Evolutionary conservation across 2,329 filamentous ascomycete genomes (phyloP), one percentile per base, ranked within the genome.

Genomic region (Stachybotrys chlorohalonatus): DNA sequence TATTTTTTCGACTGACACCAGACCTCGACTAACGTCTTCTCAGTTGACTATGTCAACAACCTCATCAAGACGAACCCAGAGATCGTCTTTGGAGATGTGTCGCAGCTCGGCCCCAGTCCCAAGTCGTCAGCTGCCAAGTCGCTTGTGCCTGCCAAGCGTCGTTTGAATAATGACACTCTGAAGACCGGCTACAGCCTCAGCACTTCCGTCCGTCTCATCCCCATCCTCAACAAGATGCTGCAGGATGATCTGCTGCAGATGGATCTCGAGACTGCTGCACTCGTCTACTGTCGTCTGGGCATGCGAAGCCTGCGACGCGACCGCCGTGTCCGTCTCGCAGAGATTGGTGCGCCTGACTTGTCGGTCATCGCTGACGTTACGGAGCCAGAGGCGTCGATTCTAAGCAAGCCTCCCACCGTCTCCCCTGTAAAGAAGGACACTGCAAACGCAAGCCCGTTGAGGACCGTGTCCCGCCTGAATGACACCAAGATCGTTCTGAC

Each of bases 351-450:
- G 9, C 56, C 66, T 7, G 62, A 63, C 1, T 54, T 68, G 15
- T 60, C 61, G n/a, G 61, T 61, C 9, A 67, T 69, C 51, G 53
- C 54, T 6, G 67, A 70, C n/a, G 49, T 52, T n/a, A 55, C 60
- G 1, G 36, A 42, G 36, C 36, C 36, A 42, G 36, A 42, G 36
- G 8, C 36, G 8, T 9, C 36, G 9, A 13, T 42, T 13, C 9
- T 42, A 3, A 13, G 36, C 36, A 9, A 42, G 13, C 36, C 36
- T 42, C 36, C 36, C 13, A 42, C 61, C 47, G 61, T 59, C 51
- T 71, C 68, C 6, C 69, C 69, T 1, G 63, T 60, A 17, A 71
- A 70, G 62, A 61, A 62, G 45, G 55, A 61, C 31, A 57, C 62
- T 30, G 59, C 60, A n/a, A 62, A 65, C 11, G 58, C 59, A 2